Conservation (phyloP, 805 yeast species). For the Yamadazyma paraphyllophila region DNA sequence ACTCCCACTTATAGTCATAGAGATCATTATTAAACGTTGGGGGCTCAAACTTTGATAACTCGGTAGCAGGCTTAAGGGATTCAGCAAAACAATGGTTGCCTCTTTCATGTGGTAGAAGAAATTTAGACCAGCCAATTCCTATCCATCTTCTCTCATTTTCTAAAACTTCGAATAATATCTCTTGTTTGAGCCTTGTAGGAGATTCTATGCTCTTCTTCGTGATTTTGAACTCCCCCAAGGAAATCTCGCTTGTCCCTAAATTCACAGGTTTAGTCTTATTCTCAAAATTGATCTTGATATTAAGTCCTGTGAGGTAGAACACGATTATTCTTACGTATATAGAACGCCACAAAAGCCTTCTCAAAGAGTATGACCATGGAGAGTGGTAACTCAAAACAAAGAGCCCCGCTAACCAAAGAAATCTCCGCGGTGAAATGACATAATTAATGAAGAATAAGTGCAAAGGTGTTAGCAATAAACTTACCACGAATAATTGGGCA, state of each 20-base stretch:
- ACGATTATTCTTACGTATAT: conserved; percentile 38
- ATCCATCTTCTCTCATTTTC: conserved; percentile 64
- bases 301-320: conserved; percentile 42
- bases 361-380: conserved; percentile 44
- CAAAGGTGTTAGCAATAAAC: conserved; percentile 42
- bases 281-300: conserved; percentile 14
- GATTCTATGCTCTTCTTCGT: conserved; percentile 36
- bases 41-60: conserved; percentile 39
- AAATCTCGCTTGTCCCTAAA: conserved; percentile 15
- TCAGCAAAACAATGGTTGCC: conserved; percentile 46
- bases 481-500: conserved; percentile 27
- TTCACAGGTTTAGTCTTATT: conserved; percentile 19
- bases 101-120: conserved; percentile 52
- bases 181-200: conserved; percentile 44
- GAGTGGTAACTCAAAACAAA: conserved; percentile 44
- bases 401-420: conserved; percentile 37
- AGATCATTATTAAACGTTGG: conserved; percentile 42
- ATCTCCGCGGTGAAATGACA: conserved; percentile 31
- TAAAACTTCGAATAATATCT: conserved; percentile 48
- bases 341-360: conserved; percentile 52
- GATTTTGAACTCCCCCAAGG: conserved; percentile 36
- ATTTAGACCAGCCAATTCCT: conserved; percentile 58
- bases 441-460: conserved; percentile 36
- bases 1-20: conserved; percentile 48
- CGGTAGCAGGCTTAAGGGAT: conserved; percentile 25